These are phyloP conservation scores for Blumeria hordei DNA, from an alignment of 2,329 filamentous ascomycete species.

Conservation along the genomic window DNA sequence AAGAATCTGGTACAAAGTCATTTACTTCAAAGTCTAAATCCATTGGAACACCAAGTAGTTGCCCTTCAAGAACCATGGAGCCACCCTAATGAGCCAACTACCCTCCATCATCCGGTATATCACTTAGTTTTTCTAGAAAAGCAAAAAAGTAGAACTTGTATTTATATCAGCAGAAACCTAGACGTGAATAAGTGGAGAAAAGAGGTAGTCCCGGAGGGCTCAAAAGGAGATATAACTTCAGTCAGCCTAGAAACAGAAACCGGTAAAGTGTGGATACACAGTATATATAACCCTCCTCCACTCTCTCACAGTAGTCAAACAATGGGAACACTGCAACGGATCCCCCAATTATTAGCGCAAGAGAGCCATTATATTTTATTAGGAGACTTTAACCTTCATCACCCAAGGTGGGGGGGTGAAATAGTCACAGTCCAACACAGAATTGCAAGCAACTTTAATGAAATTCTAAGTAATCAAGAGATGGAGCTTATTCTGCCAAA, in stretches of 20 bases:
- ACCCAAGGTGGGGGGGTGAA: background rate
- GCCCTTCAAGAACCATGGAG: background rate
- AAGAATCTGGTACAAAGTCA: background rate
- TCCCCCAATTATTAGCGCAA: no score
- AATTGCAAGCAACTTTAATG: background rate
- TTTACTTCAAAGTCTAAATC: background rate
- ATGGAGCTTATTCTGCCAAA: background rate
- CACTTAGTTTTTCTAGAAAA: no score
- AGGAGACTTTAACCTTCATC: slow-evolving; percentile 1
- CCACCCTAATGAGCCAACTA: no score
- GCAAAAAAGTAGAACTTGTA: no score
- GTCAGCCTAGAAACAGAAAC: background rate
- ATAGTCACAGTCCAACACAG: background rate
- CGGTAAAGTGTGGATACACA: background rate
- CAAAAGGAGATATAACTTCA: background rate
- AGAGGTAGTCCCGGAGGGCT: background rate
- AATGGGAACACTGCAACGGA: no score
- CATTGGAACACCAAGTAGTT: background rate
- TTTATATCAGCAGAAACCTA: no score
- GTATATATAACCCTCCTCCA: background rate
- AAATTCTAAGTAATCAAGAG: background rate
- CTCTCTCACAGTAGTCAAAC: no score
- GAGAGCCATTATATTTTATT: background rate
- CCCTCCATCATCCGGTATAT: no score
- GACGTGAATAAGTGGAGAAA: background rate